A percentile compares a stretch with the other conserved stretches of the same genome.
These are phyloP conservation scores for Teunomyces tritomae DNA, from an alignment of 805 yeast species.

Conservation along the genomic window DNA sequence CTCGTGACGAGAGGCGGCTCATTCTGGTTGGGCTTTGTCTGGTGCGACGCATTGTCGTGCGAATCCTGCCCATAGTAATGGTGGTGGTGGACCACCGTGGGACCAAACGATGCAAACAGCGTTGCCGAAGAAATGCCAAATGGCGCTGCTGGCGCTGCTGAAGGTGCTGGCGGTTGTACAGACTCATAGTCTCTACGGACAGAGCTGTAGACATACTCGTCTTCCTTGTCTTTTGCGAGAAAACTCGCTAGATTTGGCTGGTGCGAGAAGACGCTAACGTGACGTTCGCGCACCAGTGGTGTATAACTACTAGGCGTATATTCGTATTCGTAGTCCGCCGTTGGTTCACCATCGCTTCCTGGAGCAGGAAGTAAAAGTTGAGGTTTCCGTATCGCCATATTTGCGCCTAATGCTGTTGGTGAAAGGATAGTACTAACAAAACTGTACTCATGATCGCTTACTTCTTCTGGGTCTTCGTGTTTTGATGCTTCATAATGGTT, in stretches of 20 bases:
- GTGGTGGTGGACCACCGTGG: conserved; percentile 40
- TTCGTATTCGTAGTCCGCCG: conserved; percentile 8
- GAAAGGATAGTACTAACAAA: conserved; percentile 22
- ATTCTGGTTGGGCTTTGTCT: background rate
- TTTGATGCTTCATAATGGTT: background rate
- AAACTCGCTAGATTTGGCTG: conserved; percentile 4
- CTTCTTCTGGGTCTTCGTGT: conserved; percentile 3
- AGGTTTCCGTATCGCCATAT: conserved; percentile 33
- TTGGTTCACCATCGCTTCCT: conserved; percentile 8
- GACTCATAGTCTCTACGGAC: conserved; percentile 6
- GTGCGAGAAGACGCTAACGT: conserved; percentile 15
- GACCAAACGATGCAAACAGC: conserved; percentile 12
- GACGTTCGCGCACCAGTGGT: conserved; percentile 6
- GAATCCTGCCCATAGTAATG: conserved; percentile 33
- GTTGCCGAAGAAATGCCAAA: background rate
- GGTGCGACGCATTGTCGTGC: background rate
- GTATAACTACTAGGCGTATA: background rate
- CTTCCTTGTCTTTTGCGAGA: conserved; percentile 6
- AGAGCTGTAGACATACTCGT: conserved; percentile 14
- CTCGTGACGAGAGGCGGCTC: no score
- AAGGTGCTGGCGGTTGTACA: background rate
- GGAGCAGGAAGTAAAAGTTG: conserved; percentile 30
- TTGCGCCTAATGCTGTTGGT: conserved; percentile 43
- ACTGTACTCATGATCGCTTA: conserved; percentile 4
- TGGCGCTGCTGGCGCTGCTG: background rate